Conservation (phyloP, 768 basidiomycete genomes). For the Leccinum disarticulatum region DNA sequence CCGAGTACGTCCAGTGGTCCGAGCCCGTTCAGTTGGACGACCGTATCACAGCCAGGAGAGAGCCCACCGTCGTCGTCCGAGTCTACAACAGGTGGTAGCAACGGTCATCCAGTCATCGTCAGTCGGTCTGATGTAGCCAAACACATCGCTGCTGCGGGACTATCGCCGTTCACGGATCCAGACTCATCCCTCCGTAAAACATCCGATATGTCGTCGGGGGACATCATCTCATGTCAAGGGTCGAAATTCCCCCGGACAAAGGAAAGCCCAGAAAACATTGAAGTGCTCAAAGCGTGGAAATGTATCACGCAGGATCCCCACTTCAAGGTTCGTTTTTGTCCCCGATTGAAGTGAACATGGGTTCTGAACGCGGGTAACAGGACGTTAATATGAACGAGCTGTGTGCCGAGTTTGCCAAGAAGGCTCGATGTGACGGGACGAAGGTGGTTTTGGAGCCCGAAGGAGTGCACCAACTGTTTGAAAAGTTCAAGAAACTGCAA, state of each 20-base stretch:
- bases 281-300: conserved; percentile 78
- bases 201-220: conserved; percentile 42
- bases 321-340: conserved; percentile 59
- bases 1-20: conserved; percentile 25
- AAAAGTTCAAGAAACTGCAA: conserved; percentile 36
- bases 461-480: conserved; percentile 44
- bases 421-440: conserved; percentile 82
- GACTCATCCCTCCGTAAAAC: conserved; percentile 40
- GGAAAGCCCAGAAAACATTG: conserved; percentile 71
- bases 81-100: conserved; percentile 28
- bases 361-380: conserved; percentile 38
- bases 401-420: conserved; percentile 75
- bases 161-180: conserved; percentile 52
- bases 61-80: conserved; percentile 43
- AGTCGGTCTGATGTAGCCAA: conserved; percentile 53
- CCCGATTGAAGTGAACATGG: background rate
- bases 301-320: conserved; percentile 71
- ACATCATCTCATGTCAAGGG: conserved; percentile 65
- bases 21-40: conserved; percentile 31
- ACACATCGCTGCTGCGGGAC: conserved; percentile 52
- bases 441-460: conserved; percentile 72
- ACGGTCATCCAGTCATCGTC: conserved; percentile 12
- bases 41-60: conserved; percentile 24
- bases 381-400: conserved; percentile 78
- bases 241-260: conserved; percentile 67